These are phyloP conservation scores for Cladophialophora yegresii DNA, from an alignment of 2,329 filamentous ascomycete species.

Conservation along the genomic window DNA sequence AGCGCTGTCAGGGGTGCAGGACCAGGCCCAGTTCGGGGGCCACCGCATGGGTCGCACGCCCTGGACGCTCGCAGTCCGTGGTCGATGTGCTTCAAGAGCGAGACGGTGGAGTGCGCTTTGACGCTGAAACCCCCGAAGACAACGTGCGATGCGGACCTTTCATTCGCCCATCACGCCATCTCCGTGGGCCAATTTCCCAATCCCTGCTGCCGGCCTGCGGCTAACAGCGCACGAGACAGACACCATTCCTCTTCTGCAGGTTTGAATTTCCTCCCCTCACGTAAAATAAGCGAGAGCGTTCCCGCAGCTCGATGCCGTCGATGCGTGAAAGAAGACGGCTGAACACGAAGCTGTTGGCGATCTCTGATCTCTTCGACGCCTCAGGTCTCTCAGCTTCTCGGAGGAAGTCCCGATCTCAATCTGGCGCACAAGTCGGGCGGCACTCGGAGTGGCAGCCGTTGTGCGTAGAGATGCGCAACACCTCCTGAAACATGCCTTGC, in stretches of 20 bases:
- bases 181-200: constrained; percentile 31
- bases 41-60: constrained; percentile 19
- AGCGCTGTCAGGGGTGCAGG: constrained; percentile 17
- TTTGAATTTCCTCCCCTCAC: constrained; percentile 15
- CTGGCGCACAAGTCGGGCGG: background rate
- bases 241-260: constrained; percentile 3
- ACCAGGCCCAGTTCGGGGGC: constrained; percentile 11
- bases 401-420: background rate
- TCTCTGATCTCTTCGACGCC: background rate
- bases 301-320: background rate
- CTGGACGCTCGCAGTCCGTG: constrained; percentile 14
- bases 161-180: constrained; percentile 19
- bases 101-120: constrained; percentile 19
- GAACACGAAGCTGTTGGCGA: constrained; percentile 7
- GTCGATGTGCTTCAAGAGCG: constrained; percentile 9
- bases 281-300: constrained; percentile 16
- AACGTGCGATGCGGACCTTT: constrained; percentile 6
- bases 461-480: background rate
- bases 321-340: background rate
- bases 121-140: constrained; percentile 20
- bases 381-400: background rate
- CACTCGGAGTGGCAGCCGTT: background rate
- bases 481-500: background rate
- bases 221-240: constrained; percentile 6
- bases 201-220: constrained; percentile 14